A percentile compares a stretch with the other conserved stretches of the same genome.
Evolutionary conservation across 2,329 filamentous ascomycete genomes (phyloP).

Genomic region (Elsinoe perseae): DNA sequence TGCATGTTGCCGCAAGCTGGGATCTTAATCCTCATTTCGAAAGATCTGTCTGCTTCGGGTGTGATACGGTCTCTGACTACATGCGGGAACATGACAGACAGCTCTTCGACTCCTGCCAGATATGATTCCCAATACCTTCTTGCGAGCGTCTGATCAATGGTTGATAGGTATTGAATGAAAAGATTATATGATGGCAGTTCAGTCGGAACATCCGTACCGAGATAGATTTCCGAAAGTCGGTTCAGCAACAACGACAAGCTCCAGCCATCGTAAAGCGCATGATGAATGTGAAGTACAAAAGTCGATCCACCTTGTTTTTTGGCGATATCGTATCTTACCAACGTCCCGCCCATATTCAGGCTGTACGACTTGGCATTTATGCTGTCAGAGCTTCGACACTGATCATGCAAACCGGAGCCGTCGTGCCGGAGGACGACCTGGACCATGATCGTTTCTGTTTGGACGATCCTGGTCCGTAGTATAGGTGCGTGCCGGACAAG

Average conservation of each 20-base stretch:
- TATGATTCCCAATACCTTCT: background rate
- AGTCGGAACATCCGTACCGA: background rate
- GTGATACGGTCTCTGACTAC: background rate
- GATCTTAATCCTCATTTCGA: background rate
- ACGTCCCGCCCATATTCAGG: background rate
- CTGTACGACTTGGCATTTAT: background rate
- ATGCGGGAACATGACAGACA: background rate
- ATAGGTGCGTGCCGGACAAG: background rate
- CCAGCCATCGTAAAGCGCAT: constrained; percentile 11
- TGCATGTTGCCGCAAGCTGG: background rate
- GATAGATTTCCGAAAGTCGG: background rate
- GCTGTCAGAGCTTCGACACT: background rate
- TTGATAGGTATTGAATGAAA: background rate
- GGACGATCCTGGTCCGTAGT: background rate
- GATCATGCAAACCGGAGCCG: background rate
- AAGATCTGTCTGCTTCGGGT: background rate
- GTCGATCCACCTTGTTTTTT: background rate
- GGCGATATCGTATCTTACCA: background rate
- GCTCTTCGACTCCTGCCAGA: background rate
- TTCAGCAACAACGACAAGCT: background rate
- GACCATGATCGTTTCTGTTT: background rate
- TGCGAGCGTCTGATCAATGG: background rate
- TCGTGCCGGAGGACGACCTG: background rate
- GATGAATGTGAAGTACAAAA: constrained; percentile 2
- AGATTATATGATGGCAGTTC: background rate